Conservation (phyloP, 495 filamentous ascomycete genomes). For the Penicillium simplicissimum region DNA sequence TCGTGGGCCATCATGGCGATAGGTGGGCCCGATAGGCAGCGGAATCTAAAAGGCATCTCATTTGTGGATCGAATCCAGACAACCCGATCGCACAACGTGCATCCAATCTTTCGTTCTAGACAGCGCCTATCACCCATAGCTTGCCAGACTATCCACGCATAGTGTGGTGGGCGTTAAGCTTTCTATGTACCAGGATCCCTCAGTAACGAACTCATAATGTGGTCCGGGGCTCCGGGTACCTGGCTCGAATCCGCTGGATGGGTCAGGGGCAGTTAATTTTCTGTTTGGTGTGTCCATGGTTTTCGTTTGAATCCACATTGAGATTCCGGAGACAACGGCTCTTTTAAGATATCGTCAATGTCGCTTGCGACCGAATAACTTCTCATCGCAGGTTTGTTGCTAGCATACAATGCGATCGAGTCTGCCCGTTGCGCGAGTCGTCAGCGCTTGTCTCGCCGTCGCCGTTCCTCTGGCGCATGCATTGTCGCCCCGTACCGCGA, state of each 20-base stretch:
- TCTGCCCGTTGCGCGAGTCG: neutral
- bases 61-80: constrained; percentile 2
- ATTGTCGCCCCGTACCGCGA: constrained; percentile 31
- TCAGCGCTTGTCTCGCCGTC: constrained; percentile 3
- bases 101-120: neutral
- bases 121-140: neutral
- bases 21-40: constrained; percentile 8
- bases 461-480: constrained; percentile 17
- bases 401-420: constrained; percentile 7
- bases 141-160: neutral
- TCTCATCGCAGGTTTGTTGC: neutral
- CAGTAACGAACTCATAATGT: neutral
- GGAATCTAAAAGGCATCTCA: neutral
- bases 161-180: constrained; percentile 5
- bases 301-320: neutral
- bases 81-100: neutral
- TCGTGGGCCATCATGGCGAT: neutral
- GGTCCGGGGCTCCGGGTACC: constrained; percentile 1
- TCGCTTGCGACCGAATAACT: neutral
- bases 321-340: neutral
- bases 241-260: neutral
- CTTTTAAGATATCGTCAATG: neutral
- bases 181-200: neutral
- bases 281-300: neutral
- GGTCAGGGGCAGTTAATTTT: constrained; percentile 2